A percentile compares a stretch with the other conserved stretches of the same genome.
Conservation (phyloP, 768 basidiomycete genomes). For the Suillus occidentalis region DNA sequence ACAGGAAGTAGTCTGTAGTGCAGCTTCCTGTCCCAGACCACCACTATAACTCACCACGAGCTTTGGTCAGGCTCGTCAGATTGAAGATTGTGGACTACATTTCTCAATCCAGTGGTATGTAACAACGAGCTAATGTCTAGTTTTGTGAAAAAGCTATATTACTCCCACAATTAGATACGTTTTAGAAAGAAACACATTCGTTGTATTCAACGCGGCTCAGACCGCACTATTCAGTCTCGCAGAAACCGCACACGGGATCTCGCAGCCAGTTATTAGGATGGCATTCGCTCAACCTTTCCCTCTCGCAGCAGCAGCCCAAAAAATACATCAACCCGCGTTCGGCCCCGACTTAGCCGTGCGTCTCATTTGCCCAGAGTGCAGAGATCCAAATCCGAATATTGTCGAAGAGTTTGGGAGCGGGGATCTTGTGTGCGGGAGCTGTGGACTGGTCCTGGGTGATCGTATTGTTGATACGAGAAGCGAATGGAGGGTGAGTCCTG, state of each 20-base stretch:
- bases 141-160: conserved; percentile 14
- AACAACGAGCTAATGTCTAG: conserved; percentile 8
- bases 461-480: conserved; percentile 96
- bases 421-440: conserved; percentile 92
- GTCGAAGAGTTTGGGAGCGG: conserved; percentile 98
- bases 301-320: conserved; percentile 54
- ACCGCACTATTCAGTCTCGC: conserved; percentile 11
- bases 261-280: conserved; percentile 36
- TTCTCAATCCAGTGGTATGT: conserved; percentile 18
- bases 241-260: conserved; percentile 19
- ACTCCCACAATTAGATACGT: conserved; percentile 17
- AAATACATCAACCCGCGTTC: conserved; percentile 57
- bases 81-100: conserved; percentile 1
- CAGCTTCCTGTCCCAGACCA: conserved; percentile 23
- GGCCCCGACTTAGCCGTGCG: conserved; percentile 86
- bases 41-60: conserved; percentile 19
- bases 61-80: conserved; percentile 12
- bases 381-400: conserved; percentile 90
- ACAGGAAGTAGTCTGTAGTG: conserved; percentile 4
- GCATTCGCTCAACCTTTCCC: conserved; percentile 81
- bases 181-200: conserved; percentile 23
- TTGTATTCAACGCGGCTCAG: conserved; percentile 16
- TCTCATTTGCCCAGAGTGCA: conserved; percentile 93
- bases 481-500: conserved; percentile 87
- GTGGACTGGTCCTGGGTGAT: conserved; percentile 94